A percentile compares a stretch with the other conserved stretches of the same genome.
phyloP scores from a whole-genome alignment of 139 green algal genomes.

The Edaphochlamys debaryana region DNA sequence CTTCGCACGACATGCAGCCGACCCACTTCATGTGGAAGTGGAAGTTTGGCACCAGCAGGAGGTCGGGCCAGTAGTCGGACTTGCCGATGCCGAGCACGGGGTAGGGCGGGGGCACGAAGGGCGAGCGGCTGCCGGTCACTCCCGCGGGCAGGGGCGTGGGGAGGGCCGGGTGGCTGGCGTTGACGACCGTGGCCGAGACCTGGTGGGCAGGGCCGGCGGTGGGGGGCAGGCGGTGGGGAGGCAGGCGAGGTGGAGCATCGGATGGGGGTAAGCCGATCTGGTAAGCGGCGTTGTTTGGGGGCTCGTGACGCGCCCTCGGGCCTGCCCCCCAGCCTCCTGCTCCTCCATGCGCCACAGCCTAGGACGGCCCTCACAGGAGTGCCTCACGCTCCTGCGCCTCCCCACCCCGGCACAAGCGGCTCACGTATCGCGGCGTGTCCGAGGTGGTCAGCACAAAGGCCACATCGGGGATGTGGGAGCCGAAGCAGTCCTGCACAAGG shows the following conservation, averaged over 20 bases:
- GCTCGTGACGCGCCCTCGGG: no score
- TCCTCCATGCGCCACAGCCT: no score
- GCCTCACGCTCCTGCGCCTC: no score
- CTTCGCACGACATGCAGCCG: no score
- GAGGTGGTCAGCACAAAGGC: slow-evolving; percentile 30
- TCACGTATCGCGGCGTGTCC: slow-evolving; percentile 39
- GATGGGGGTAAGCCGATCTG: no score
- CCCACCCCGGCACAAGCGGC: no score
- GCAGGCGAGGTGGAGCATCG: no score
- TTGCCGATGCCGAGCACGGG: slow-evolving; percentile 41
- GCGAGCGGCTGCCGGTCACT: not conserved
- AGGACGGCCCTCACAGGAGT: no score
- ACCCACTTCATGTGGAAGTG: slow-evolving; percentile 51
- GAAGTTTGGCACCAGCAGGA: slow-evolving; percentile 52
- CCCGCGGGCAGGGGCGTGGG: not conserved
- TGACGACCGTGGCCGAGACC: no score
- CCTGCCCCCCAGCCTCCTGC: no score
- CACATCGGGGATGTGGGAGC: slow-evolving; percentile 10
- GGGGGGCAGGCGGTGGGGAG: not conserved
- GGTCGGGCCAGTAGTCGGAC: slow-evolving; percentile 35
- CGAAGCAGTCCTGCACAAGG: slow-evolving; percentile 20
- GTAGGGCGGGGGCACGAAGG: slow-evolving; percentile 23
- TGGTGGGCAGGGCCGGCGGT: no score
- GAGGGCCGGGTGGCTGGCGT: not conserved
- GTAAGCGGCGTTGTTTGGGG: no score